These are phyloP conservation scores for Acanthamoeba triangularis DNA, from an alignment of 208 protist genomes.

Conservation along the genomic window DNA sequence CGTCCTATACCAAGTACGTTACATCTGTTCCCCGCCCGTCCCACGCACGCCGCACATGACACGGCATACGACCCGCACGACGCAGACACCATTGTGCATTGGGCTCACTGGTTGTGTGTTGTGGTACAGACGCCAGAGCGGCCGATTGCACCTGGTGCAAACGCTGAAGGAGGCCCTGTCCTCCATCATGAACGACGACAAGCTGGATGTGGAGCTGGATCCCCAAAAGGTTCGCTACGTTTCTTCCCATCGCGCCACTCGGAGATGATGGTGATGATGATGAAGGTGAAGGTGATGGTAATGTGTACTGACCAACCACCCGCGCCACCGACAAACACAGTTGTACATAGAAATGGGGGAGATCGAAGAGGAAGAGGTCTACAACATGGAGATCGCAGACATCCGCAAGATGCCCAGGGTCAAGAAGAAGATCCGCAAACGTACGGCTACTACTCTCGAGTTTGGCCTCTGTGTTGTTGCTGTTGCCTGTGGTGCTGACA, in stretches of 20 bases:
- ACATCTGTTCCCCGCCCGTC: background rate
- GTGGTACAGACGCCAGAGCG: conserved; percentile 27
- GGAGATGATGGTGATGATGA: no score
- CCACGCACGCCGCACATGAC: background rate
- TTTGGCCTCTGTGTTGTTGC: no score
- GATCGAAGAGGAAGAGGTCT: conserved; percentile 53
- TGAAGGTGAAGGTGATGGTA: no score
- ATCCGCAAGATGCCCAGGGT: conserved; percentile 64
- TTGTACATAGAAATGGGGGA: conserved; percentile 71
- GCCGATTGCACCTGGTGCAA: conserved; percentile 52
- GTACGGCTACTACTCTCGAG: background rate
- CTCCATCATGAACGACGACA: conserved; percentile 56
- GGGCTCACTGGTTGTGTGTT: background rate
- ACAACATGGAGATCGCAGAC: conserved; percentile 71
- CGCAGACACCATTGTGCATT: background rate
- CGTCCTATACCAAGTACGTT: conserved; percentile 55
- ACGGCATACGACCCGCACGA: background rate
- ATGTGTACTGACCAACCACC: background rate
- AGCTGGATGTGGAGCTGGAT: conserved; percentile 59
- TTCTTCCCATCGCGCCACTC: background rate
- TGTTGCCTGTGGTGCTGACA: no score
- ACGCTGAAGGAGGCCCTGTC: conserved; percentile 63
- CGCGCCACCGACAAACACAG: background rate
- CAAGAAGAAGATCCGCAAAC: conserved; percentile 68
- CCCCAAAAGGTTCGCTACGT: conserved; percentile 17